These are phyloP conservation scores for Rubia balearica DNA, from an alignment of 305 asterid species.

Conservation along the genomic window DNA sequence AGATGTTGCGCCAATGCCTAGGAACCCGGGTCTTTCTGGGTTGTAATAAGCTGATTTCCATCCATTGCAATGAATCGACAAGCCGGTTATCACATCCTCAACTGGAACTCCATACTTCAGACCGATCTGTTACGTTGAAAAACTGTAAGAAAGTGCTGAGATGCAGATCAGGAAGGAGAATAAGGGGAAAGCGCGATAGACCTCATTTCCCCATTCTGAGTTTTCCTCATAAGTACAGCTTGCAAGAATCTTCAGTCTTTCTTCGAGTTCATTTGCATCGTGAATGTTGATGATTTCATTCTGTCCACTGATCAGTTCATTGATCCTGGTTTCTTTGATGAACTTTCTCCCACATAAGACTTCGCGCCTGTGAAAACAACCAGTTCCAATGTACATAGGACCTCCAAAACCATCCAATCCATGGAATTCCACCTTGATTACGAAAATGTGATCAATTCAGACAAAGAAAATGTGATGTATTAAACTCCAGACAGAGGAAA, in stretches of 20 bases:
- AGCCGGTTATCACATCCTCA: slow-evolving; percentile 76
- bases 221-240: slow-evolving; percentile 56
- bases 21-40: slow-evolving; percentile 51
- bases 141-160: no score
- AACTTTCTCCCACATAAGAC: slow-evolving; percentile 53
- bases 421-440: slow-evolving; percentile 49
- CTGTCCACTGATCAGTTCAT: slow-evolving; percentile 28
- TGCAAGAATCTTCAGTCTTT: slow-evolving; percentile 45
- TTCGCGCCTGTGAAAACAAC: slow-evolving; percentile 88
- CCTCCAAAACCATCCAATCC: slow-evolving; percentile 83
- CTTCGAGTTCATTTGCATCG: slow-evolving; percentile 39
- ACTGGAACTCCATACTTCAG: slow-evolving; percentile 65
- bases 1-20: slow-evolving; percentile 51
- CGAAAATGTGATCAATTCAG: background rate
- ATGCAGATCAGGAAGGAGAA: background rate
- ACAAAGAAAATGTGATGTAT: background rate
- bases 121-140: slow-evolving; percentile 42
- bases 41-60: slow-evolving; percentile 64
- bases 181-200: slow-evolving; percentile 12
- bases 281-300: background rate
- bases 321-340: slow-evolving; percentile 26
- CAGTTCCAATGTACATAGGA: slow-evolving; percentile 58
- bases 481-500: background rate
- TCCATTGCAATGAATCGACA: slow-evolving; percentile 60
- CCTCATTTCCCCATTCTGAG: slow-evolving; percentile 84